Conservation (phyloP, 2,329 filamentous ascomycete species). For the Salinomyces thailandicus region DNA sequence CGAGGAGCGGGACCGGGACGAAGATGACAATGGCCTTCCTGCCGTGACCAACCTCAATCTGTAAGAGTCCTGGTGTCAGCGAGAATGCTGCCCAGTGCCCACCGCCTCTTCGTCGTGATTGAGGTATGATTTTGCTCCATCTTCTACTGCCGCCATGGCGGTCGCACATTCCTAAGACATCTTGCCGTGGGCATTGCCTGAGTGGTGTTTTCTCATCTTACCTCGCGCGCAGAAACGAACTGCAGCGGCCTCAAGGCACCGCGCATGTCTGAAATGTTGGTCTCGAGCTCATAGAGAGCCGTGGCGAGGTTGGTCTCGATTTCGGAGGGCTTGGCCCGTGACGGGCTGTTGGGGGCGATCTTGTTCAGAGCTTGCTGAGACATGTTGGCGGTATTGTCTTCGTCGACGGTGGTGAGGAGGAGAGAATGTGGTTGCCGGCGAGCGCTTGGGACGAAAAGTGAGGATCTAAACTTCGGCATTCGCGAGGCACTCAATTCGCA, state of each 20-base stretch:
- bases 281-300: conserved; percentile 98
- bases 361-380: conserved; percentile 74
- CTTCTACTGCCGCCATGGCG: background rate
- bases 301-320: conserved; percentile 93
- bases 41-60: conserved; percentile 99
- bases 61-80: conserved; percentile 48
- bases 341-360: conserved; percentile 95
- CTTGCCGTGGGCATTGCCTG: background rate
- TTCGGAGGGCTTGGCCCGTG: conserved; percentile 91
- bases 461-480: too few species aligned
- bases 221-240: conserved; percentile 98
- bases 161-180: background rate
- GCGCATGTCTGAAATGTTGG: conserved; percentile 97
- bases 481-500: too few species aligned
- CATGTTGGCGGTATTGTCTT: conserved; percentile 40
- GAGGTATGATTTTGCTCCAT: background rate
- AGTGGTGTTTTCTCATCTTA: conserved; percentile 48
- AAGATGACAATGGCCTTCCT: conserved; percentile 99
- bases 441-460: background rate
- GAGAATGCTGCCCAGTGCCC: conserved; percentile 45
- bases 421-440: background rate
- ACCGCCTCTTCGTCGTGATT: conserved; percentile 44
- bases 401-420: background rate
- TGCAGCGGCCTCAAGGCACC: conserved; percentile 91
- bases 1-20: conserved; percentile 97